A percentile compares a stretch with the other conserved stretches of the same genome.
Evolutionary conservation across 495 filamentous ascomycete genomes (phyloP).

Genomic region (Lepidopterella palustris): DNA sequence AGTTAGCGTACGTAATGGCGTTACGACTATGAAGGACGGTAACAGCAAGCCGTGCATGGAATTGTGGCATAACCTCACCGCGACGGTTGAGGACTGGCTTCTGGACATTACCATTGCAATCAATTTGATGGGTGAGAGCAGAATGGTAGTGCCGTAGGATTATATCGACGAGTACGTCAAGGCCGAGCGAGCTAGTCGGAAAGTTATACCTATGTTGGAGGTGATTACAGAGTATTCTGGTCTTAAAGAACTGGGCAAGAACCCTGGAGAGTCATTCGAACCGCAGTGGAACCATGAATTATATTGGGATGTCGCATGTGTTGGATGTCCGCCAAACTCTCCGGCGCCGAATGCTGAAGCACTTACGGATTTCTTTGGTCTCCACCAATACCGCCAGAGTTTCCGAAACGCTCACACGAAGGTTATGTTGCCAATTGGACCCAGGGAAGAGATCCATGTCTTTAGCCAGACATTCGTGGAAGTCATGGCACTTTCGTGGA

Average conservation of each 20-base stretch:
- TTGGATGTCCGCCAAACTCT: conserved; percentile 32
- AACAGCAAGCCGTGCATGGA: conserved; percentile 28
- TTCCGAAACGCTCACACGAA: conserved; percentile 25
- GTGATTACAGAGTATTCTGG: conserved; percentile 15
- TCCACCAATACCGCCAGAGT: conserved; percentile 20
- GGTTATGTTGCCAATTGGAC: conserved; percentile 40
- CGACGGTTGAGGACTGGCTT: conserved; percentile 23
- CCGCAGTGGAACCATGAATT: conserved; percentile 15
- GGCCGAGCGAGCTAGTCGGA: conserved; percentile 20
- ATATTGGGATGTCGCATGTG: conserved; percentile 34
- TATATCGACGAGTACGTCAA: conserved; percentile 32
- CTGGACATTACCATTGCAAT: conserved; percentile 36
- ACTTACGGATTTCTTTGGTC: conserved; percentile 28
- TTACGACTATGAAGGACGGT: conserved; percentile 25
- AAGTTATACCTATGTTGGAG: conserved; percentile 6
- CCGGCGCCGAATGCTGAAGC: conserved; percentile 26
- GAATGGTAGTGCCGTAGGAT: conserved; percentile 36
- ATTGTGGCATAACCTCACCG: conserved; percentile 29
- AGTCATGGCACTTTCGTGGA: conserved; percentile 67
- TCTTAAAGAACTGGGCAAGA: conserved; percentile 8
- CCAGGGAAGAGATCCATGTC: conserved; percentile 31
- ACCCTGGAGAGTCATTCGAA: conserved; percentile 8
- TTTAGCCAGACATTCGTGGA: conserved; percentile 34
- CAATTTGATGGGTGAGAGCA: conserved; percentile 37
- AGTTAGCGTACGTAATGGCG: conserved; percentile 32